Conservation (phyloP, 202 grass and related monocot genomes). For the Setaria italica region DNA sequence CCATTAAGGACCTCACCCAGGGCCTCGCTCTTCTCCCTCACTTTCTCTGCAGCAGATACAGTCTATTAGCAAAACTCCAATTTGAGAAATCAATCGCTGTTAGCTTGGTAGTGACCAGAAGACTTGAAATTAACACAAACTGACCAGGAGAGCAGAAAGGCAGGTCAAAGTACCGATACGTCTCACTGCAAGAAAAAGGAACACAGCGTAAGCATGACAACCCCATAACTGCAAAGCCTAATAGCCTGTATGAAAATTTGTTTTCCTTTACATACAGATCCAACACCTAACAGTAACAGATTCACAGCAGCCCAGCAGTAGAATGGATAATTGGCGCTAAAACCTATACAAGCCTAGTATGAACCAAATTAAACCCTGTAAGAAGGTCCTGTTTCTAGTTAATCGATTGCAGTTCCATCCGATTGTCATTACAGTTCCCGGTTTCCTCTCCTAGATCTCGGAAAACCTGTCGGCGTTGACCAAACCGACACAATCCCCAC, state of each 20-base stretch:
- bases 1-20: conserved; percentile 93
- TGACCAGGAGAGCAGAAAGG: conserved; percentile 94
- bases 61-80: conserved; percentile 19
- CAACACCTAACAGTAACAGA: neutral
- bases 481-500: conserved; percentile 21
- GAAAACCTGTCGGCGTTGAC: neutral
- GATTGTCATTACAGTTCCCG: neutral
- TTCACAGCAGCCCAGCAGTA: neutral
- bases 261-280: conserved; percentile 29
- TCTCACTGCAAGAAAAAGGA: conserved; percentile 71
- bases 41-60: conserved; percentile 58
- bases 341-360: neutral
- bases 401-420: conserved; percentile 24
- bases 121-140: conserved; percentile 11
- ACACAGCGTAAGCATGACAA: neutral
- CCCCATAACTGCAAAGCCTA: neutral
- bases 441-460: conserved; percentile 31
- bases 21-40: conserved; percentile 90
- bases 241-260: neutral
- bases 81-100: neutral
- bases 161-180: conserved; percentile 93
- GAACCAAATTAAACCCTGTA: conserved; percentile 4
- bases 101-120: neutral
- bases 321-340: conserved; percentile 17
- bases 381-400: neutral